Base-by-base conservation (phyloP, 441 rosid genomes). In the Adansonia grandidieri region DNA sequence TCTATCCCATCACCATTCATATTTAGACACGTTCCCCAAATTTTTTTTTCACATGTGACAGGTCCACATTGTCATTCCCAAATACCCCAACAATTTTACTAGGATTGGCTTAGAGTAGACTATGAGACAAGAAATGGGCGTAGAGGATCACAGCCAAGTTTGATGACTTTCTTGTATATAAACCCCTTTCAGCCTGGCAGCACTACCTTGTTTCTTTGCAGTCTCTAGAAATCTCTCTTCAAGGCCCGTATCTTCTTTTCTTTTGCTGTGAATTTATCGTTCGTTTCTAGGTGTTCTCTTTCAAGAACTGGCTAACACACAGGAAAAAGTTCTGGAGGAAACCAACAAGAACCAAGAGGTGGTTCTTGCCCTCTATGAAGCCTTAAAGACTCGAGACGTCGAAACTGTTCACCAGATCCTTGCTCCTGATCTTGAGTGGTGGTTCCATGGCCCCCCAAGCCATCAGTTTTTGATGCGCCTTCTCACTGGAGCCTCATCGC, bases 401-500 rank as follows among this genome's bases (percentile, higher is more conserved):
- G 82, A 81, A 68, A 88, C 93, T 0, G 96, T 95, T 4, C 92
- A 88, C 88, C 82, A 83, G 81, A 88, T 89, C 84, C 85, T 95
- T 1, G 93, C 93, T 40, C 85, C 92, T 2, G 98, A 95, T 78
- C 98, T 95, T 48, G 98, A 95, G 87, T 91, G 93, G 87, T 93
- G 98, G 98, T 95, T 95, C 82, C 98, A 95, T 74, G 98, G 98
- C 19, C 98, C 98, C 2, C 98, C 98, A 1, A 83, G 94, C 20
- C 91, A 93, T 87, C 98, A 95, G 91, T 93, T 87, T 90, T 58
- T 95, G 96, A 95, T 93, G 98, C 98, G 89, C 88, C 84, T 88
- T 14, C 95, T 95, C 78, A 95, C 98, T 19, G 98, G 98, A 50
- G 82, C 81, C 14, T 0, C 83, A 9, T 53, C 85, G 6, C 74